Conservation (phyloP, 352 stramenopile species). For the Phytophthora megakarya region DNA sequence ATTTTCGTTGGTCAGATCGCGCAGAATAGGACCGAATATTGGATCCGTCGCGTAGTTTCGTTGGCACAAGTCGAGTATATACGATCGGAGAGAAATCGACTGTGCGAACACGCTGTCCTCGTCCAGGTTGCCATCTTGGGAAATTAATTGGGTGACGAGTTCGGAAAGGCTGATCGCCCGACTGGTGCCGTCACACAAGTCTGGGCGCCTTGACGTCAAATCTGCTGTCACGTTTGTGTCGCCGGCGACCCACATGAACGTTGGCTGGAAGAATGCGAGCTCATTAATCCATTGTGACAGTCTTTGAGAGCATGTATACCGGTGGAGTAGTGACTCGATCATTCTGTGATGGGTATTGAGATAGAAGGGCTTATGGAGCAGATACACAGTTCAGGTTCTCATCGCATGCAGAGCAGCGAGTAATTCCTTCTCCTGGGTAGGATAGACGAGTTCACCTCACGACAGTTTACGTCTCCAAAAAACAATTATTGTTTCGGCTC, state of each 20-base stretch:
- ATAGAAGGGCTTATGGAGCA: constrained; percentile 1
- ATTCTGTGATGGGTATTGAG: constrained; percentile 1
- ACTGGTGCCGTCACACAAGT: too few species aligned
- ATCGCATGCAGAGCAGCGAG: constrained; percentile 2
- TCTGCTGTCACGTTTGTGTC: background rate
- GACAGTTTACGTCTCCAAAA: background rate
- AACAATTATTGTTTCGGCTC: background rate
- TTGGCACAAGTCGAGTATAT: too few species aligned
- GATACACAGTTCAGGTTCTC: constrained; percentile 5
- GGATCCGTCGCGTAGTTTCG: too few species aligned
- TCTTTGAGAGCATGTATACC: constrained; percentile 1
- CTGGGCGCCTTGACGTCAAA: background rate
- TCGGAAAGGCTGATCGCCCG: too few species aligned
- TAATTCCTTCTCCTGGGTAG: background rate
- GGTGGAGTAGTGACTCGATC: background rate
- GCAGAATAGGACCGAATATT: too few species aligned
- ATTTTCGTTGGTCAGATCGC: too few species aligned
- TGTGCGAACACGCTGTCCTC: too few species aligned
- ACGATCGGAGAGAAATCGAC: too few species aligned
- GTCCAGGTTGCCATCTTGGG: too few species aligned
- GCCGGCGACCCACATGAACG: background rate
- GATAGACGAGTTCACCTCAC: background rate
- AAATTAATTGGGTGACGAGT: too few species aligned
- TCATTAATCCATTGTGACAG: constrained; percentile 11
- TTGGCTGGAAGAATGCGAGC: constrained; percentile 7